Conservation (phyloP, 305 asterid species). For the Solanum chacoense region DNA sequence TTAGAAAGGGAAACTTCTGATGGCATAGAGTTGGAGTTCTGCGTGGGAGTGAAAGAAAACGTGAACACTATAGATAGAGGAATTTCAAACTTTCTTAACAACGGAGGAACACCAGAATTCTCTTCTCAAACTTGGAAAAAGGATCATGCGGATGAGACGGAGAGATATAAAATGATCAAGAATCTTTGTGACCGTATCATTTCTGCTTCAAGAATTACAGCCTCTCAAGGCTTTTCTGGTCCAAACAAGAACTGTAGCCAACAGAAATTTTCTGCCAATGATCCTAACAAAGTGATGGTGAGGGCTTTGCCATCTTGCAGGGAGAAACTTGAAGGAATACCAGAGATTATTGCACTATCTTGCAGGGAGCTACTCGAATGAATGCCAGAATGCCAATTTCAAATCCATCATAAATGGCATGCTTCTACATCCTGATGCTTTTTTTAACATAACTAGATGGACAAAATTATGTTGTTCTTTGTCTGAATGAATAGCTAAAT, state of each 20-base stretch:
- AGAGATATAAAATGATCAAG: conserved; percentile 72
- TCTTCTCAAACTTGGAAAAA: conserved; percentile 39
- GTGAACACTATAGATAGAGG: conserved; percentile 18
- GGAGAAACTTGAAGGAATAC: conserved; percentile 4
- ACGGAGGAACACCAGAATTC: conserved; percentile 40
- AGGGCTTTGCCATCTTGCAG: conserved; percentile 18
- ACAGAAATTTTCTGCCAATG: conserved; percentile 20
- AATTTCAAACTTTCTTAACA: conserved; percentile 6
- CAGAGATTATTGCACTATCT: neutral
- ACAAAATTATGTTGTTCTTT: neutral
- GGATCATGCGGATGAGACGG: conserved; percentile 53
- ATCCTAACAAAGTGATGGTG: conserved; percentile 20
- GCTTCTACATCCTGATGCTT: neutral
- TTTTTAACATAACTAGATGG: neutral
- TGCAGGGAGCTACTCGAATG: conserved; percentile 8
- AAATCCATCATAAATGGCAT: neutral
- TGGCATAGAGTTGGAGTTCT: conserved; percentile 46
- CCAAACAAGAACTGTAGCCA: conserved; percentile 19
- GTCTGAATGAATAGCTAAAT: neutral
- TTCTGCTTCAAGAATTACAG: conserved; percentile 41
- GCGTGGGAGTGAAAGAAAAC: conserved; percentile 19
- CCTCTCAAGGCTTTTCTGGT: conserved; percentile 36
- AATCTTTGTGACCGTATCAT: conserved; percentile 70
- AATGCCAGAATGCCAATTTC: neutral
- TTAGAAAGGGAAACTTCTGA: conserved; percentile 19